Evolutionary conservation across 2,329 filamentous ascomycete species (phyloP).

Genomic region (Trichophaea hybrida): DNA sequence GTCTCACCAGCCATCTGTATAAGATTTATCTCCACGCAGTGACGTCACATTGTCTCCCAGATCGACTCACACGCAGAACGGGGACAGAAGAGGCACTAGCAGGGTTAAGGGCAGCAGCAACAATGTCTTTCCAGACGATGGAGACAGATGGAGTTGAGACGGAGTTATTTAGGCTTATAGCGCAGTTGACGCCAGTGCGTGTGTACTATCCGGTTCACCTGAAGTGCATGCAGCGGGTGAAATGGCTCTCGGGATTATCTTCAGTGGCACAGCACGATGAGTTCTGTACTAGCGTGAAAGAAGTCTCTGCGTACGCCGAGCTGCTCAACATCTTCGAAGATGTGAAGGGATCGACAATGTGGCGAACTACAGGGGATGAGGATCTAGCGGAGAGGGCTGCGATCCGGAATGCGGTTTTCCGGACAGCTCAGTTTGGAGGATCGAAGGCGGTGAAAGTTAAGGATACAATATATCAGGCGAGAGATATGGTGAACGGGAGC

Average conservation of each 20-base stretch:
- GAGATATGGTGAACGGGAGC: too few species aligned
- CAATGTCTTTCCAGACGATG: conserved; percentile 37
- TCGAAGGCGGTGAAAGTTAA: too few species aligned
- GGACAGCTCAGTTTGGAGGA: conserved; percentile 30
- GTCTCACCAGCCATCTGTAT: conserved; percentile 39
- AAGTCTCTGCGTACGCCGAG: conserved; percentile 30
- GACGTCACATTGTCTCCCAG: conserved; percentile 40
- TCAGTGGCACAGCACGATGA: conserved; percentile 35
- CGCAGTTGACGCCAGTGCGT: conserved; percentile 34
- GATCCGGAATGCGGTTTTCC: conserved; percentile 30
- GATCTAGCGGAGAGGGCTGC: conserved; percentile 26
- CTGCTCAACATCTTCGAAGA: conserved; percentile 30
- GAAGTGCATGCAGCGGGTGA: conserved; percentile 36
- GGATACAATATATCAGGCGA: too few species aligned
- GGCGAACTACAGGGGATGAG: too few species aligned
- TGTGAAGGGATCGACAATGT: too few species aligned
- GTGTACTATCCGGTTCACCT: conserved; percentile 35
- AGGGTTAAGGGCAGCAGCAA: conserved; percentile 37
- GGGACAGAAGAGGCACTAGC: conserved; percentile 42
- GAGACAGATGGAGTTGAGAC: conserved; percentile 27
- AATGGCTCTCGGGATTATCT: conserved; percentile 35
- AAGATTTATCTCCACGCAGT: conserved; percentile 41
- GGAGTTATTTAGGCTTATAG: conserved; percentile 31
- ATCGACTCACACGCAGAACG: conserved; percentile 37
- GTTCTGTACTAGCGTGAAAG: conserved; percentile 31